Conservation (phyloP, 441 rosid species). For the Pelargonium cotyledonis region DNA sequence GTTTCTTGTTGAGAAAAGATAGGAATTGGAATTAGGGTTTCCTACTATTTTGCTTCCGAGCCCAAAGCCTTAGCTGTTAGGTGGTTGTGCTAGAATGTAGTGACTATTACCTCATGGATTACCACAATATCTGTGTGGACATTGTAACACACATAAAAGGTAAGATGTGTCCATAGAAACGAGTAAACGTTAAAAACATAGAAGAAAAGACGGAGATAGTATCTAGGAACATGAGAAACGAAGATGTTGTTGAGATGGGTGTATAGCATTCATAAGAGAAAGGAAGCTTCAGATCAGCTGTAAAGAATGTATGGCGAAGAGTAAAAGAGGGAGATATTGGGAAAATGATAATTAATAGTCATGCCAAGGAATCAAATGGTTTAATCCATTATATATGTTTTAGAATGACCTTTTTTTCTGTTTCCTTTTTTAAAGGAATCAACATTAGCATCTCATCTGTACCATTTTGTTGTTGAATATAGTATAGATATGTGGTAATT, state of each 20-base stretch:
- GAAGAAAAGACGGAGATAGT: not conserved
- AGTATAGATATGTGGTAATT: too few relatives aligned
- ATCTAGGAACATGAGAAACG: not conserved
- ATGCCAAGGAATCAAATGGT: not conserved
- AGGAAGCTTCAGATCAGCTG: not conserved
- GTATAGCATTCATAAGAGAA: not conserved
- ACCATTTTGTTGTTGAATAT: constrained; percentile 8
- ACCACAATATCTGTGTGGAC: too few relatives aligned
- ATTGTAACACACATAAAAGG: not conserved
- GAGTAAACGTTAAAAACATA: not conserved
- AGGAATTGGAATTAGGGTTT: not conserved
- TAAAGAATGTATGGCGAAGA: too few relatives aligned
- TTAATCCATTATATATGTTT: not conserved
- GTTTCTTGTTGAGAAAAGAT: not conserved
- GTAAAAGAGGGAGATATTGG: too few relatives aligned
- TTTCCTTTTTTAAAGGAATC: not conserved
- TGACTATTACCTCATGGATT: too few relatives aligned
- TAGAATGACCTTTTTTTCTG: not conserved
- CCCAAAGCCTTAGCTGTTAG: too few relatives aligned
- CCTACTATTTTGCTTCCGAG: not conserved
- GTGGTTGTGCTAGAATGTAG: too few relatives aligned
- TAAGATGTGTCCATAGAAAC: not conserved
- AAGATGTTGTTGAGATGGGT: not conserved
- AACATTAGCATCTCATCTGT: not conserved
- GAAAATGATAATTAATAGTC: not conserved